Percentiles rank a stretch among this genome's conserved stretches.
Evolutionary conservation across 1,284 basidiomycete genomes (phyloP).

Genomic region (Sutorius eximius): DNA sequence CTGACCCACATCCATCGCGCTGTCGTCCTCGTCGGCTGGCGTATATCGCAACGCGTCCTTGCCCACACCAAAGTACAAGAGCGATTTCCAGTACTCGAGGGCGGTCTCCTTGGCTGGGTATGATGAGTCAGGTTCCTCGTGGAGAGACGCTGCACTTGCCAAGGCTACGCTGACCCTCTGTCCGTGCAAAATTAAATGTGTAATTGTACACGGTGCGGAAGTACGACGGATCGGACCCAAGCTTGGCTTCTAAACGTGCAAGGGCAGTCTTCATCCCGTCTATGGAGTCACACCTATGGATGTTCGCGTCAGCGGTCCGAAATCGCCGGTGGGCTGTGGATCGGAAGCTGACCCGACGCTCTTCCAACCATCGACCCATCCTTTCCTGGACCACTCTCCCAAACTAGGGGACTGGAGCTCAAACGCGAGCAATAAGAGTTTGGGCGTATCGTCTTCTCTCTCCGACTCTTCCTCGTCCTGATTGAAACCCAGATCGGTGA

Average conservation of each 20-base stretch:
- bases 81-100: constrained; percentile 80
- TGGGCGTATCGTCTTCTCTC: constrained; percentile 72
- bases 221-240: constrained; percentile 69
- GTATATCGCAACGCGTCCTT: constrained; percentile 66
- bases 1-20: constrained; percentile 40
- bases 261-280: constrained; percentile 65
- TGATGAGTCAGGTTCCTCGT: constrained; percentile 8
- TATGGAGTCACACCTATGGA: constrained; percentile 68
- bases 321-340: constrained; percentile 1
- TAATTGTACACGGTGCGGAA: constrained; percentile 88
- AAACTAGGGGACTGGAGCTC: constrained; percentile 73
- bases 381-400: constrained; percentile 74
- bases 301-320: constrained; percentile 8
- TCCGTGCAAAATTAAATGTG: constrained; percentile 84
- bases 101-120: constrained; percentile 68
- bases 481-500: constrained; percentile 37
- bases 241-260: constrained; percentile 57
- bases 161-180: constrained; percentile 74
- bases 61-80: constrained; percentile 77
- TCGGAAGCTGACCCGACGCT: constrained; percentile 50
- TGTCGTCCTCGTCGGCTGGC: constrained; percentile 38
- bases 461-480: constrained; percentile 50
- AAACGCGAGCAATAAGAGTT: constrained; percentile 70
- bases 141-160: constrained; percentile 40
- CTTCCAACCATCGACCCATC: constrained; percentile 85